Evolutionary conservation across 2,329 filamentous ascomycete genomes (phyloP).

Genomic region (Aspergillus sp.): DNA sequence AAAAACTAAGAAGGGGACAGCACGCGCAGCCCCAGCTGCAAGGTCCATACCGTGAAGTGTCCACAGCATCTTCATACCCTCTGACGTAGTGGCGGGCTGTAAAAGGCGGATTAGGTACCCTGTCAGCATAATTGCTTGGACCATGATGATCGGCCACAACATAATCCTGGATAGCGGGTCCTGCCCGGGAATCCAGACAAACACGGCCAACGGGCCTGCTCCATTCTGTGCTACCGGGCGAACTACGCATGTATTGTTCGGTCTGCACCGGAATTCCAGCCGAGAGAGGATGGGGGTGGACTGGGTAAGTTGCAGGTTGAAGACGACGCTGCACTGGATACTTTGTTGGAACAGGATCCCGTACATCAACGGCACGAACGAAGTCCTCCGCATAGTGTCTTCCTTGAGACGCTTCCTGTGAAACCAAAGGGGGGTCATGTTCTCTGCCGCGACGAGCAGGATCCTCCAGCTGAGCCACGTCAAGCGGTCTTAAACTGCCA

Average conservation of each 20-base stretch:
- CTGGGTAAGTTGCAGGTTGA: slow-evolving; percentile 16
- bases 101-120: slow-evolving; percentile 9
- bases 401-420: slow-evolving; percentile 23
- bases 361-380: slow-evolving; percentile 36
- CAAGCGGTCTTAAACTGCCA: slow-evolving; percentile 13
- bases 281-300: slow-evolving; percentile 20
- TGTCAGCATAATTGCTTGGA: slow-evolving; percentile 10
- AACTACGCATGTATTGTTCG: slow-evolving; percentile 18
- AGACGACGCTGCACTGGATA: slow-evolving; percentile 22
- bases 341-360: slow-evolving; percentile 25
- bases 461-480: slow-evolving; percentile 15
- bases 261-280: slow-evolving; percentile 16
- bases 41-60: slow-evolving; percentile 28
- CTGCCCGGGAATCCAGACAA: slow-evolving; percentile 15
- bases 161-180: slow-evolving; percentile 20
- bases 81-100: slow-evolving; percentile 21
- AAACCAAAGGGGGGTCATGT: slow-evolving; percentile 20
- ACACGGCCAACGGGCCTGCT: slow-evolving; percentile 15
- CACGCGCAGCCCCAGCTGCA: neutral
- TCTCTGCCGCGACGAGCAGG: slow-evolving; percentile 19
- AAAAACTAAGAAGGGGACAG: neutral
- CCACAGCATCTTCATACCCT: slow-evolving; percentile 14
- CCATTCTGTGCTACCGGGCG: slow-evolving; percentile 15
- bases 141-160: slow-evolving; percentile 10
- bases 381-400: slow-evolving; percentile 42